Evolutionary conservation across 345 rosid genomes (phyloP), one percentile per base, ranked within the genome.

Genomic region (Dipteronia dyeriana): DNA sequence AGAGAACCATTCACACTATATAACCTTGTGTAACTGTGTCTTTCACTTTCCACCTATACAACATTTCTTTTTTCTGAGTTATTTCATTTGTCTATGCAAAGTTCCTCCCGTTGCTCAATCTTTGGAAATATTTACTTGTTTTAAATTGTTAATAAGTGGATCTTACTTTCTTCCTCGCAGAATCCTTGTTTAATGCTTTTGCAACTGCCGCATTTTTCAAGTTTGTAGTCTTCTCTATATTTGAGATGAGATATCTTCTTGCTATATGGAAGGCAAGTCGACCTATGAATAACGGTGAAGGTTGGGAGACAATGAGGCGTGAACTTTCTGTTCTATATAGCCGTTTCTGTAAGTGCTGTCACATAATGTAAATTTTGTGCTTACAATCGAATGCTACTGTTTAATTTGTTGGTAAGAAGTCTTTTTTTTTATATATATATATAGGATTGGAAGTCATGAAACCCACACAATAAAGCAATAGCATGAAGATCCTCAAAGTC

Each of bases 121-220:
- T 54, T 47, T 78, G 57, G 57, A 66, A 53, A 41, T 60, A 17
- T 47, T 71, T n/a, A 34, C 34, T 69, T 69, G 31, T 11, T 71
- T 34, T 73, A 17, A 41, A 62, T 34, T 29, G 77, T 66, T 81
- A 49, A 39, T 76, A 76, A 84, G 23, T 66, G 64, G 57, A 66
- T 71, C 47, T 20, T 80, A 47, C 62, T 83, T 66, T 80, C 43
- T 81, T 73, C 70, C 47, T 14, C 80, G 78, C 98, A 96, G 98
- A 96, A 78, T 96, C 99, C 73, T 84, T 96, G 78, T 96, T 96
- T 79, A 94, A 96, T 80, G 99, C 99, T 70, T 96, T 96, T 87
- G 99, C 98, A 66, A 94, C 98, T 34, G 99, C 97, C 10, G 97
- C 98, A 53, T 96, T 96, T 88, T 96, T 96, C 98, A 96, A 96